These are phyloP conservation scores for Neurospora sp. DNA, from an alignment of 495 filamentous ascomycete species.

Conservation along the genomic window DNA sequence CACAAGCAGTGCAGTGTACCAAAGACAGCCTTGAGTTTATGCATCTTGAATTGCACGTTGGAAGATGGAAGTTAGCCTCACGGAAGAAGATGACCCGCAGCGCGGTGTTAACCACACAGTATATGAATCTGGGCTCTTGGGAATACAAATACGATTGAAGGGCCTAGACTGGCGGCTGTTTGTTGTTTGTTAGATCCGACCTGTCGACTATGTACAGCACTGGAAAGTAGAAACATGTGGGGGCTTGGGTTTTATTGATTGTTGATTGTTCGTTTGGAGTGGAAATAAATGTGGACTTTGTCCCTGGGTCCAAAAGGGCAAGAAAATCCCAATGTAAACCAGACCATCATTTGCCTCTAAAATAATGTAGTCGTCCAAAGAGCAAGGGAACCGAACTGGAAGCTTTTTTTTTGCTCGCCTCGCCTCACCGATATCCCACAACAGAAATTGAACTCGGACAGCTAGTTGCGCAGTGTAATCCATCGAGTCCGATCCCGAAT, in stretches of 20 bases:
- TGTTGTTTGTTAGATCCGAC: neutral
- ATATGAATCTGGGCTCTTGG: neutral
- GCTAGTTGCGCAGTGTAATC: neutral
- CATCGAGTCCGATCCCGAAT: neutral
- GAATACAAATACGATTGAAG: neutral
- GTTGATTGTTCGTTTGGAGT: neutral
- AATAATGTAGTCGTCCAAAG: too few species aligned
- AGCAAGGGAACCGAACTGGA: too few species aligned
- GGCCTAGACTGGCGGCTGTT: neutral
- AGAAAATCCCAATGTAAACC: too few species aligned
- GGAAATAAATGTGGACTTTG: neutral
- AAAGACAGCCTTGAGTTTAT: neutral
- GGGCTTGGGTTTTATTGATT: neutral
- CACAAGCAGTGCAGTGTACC: neutral
- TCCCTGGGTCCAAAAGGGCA: too few species aligned
- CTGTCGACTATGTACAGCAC: neutral
- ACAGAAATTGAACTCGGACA: neutral
- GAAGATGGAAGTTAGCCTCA: neutral
- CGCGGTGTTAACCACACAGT: neutral
- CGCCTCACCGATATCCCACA: neutral
- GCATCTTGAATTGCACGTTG: neutral
- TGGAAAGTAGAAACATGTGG: neutral
- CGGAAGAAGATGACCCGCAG: neutral
- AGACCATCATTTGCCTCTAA: too few species aligned
- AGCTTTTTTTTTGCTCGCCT: too few species aligned